These are phyloP conservation scores for Puccinia triticina DNA, from an alignment of 1,284 basidiomycete species.

Conservation along the genomic window DNA sequence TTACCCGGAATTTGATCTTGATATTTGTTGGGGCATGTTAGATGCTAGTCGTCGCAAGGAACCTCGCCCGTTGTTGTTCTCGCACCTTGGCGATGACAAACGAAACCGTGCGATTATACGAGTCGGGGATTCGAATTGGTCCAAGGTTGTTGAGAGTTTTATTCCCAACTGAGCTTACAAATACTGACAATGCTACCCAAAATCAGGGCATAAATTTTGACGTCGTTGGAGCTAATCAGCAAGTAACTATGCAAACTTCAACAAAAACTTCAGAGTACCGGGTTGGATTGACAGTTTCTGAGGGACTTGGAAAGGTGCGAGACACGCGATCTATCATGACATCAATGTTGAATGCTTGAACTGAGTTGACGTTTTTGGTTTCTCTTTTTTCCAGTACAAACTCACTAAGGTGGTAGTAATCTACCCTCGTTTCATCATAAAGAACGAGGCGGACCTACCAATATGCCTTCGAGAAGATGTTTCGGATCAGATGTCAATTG, in stretches of 20 bases:
- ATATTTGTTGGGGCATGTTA: constrained; percentile 59
- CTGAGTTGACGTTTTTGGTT: neutral
- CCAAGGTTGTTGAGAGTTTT: constrained; percentile 67
- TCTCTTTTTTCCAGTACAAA: constrained; percentile 35
- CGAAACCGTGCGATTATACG: constrained; percentile 83
- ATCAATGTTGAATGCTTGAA: neutral
- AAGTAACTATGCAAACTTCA: constrained; percentile 74
- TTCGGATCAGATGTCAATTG: constrained; percentile 29
- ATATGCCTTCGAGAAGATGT: constrained; percentile 47
- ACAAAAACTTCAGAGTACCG: constrained; percentile 78
- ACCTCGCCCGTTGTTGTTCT: constrained; percentile 68
- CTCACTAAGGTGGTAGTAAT: constrained; percentile 50
- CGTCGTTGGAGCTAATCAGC: constrained; percentile 85
- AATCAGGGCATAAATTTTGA: constrained; percentile 79
- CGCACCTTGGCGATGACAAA: constrained; percentile 75
- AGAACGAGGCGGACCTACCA: constrained; percentile 40
- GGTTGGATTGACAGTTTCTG: constrained; percentile 86
- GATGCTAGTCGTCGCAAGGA: constrained; percentile 60
- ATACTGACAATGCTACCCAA: constrained; percentile 22
- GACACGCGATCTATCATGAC: neutral
- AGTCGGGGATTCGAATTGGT: constrained; percentile 87
- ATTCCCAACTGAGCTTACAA: neutral
- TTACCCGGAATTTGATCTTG: constrained; percentile 20
- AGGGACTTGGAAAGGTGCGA: constrained; percentile 65
- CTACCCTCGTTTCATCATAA: constrained; percentile 51